Base-by-base conservation (phyloP, 2,329 filamentous ascomycete species). In the Epichloe baconii region DNA sequence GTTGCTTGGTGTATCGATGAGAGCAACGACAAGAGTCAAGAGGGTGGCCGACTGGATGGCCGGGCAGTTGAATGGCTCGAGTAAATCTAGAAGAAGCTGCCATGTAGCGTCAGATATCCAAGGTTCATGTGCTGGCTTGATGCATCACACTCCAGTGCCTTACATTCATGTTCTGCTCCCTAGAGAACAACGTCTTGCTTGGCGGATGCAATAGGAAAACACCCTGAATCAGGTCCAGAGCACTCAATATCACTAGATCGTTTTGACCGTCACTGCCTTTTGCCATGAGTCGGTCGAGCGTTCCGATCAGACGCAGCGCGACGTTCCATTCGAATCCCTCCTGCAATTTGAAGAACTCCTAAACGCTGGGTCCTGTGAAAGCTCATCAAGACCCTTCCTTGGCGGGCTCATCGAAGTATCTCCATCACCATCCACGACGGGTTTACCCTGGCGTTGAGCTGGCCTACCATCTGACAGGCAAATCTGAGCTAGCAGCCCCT, bases 311-410 rank as follows among this genome's bases (percentile, higher is more conserved):
- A 54, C 89, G 83, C 69, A 88, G 82, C 14, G 88, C 85, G 51
- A 97, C 88, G 71, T 98, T 98, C 86, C 89, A 97, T 71, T 97
- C 88, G 64, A 98, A 98, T 3, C 90, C 88, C 64, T 97, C 90
- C 67, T 98, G 93, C 57, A 97, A 68, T 66, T 95, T 88, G 74
- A 95, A 96, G 73, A 97, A 97, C 68, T 96, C 89, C 88, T 77
- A 65, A 96, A 97, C 19, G 90, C 91, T 19, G 86, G 88, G 67
- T 97, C 93, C 56, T 83, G 79, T 48, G 79, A 77, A 55, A 96
- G 71, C 52, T 88, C 83, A 21, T 72, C 71, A 47, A 95, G 75
- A 14, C 76, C 74, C 68, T 87, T 89, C 49, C 71, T 70, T 34
- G 69, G 66, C 65, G 60, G 47, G 70, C 68, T 55, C 67, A 57